These are phyloP conservation scores for Acorus calamus DNA, from an alignment of 106 monocot species.

Conservation along the genomic window DNA sequence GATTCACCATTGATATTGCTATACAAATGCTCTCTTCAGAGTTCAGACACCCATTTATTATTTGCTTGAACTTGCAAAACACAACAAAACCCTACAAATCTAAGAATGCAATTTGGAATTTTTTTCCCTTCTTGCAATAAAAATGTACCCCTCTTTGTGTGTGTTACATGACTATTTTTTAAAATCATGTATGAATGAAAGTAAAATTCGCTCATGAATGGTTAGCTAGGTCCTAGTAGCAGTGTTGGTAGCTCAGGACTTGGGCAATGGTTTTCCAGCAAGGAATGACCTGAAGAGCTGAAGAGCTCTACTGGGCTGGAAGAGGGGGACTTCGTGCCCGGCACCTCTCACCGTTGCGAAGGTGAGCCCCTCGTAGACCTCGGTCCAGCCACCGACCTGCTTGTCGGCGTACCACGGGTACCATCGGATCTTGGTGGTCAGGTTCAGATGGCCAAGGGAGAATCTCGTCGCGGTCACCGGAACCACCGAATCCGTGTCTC, in stretches of 20 bases:
- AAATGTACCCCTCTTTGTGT: background rate
- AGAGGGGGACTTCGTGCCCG: constrained; percentile 80
- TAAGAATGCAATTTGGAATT: too few relatives aligned
- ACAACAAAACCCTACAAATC: too few relatives aligned
- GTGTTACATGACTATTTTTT: too few relatives aligned
- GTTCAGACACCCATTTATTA: background rate
- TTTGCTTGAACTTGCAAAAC: too few relatives aligned
- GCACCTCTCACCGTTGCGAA: constrained; percentile 84
- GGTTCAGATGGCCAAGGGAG: constrained; percentile 62
- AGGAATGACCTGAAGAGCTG: constrained; percentile 68
- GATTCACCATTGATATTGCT: too few relatives aligned
- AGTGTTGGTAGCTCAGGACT: constrained; percentile 15
- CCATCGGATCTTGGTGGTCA: constrained; percentile 37
- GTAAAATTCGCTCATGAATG: too few relatives aligned
- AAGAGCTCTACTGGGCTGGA: constrained; percentile 68
- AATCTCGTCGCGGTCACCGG: constrained; percentile 94
- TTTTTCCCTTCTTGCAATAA: background rate
- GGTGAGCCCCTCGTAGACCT: constrained; percentile 74
- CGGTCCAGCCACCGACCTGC: constrained; percentile 87
- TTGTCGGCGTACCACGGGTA: too few relatives aligned
- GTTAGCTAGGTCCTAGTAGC: too few relatives aligned
- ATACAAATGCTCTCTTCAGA: too few relatives aligned
- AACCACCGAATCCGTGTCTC: constrained; percentile 93
- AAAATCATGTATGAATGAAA: too few relatives aligned
- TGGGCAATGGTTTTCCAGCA: constrained; percentile 54